These are phyloP conservation scores for Scheffersomyces lignicola DNA, from an alignment of 1,139 yeast species.

Conservation along the genomic window DNA sequence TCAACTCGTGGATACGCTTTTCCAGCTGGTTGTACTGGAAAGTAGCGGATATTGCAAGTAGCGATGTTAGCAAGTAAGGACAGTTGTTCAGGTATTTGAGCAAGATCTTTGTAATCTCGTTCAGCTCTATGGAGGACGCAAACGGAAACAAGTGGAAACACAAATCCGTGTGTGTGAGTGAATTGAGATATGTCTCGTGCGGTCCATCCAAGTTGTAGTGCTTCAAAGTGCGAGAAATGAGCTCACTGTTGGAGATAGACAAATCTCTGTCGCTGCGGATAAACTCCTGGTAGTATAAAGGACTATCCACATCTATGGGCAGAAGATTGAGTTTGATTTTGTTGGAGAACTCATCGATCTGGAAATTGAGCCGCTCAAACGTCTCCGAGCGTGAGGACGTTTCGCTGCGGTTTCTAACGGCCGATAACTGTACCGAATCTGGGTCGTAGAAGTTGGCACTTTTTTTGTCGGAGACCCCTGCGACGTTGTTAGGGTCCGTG, in stretches of 20 bases:
- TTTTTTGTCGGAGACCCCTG: not conserved
- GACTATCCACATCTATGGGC: constrained; percentile 4
- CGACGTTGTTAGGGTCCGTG: not conserved
- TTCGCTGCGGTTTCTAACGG: constrained; percentile 5
- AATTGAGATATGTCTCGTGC: constrained; percentile 32
- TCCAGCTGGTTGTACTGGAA: constrained; percentile 37
- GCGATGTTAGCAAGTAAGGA: constrained; percentile 34
- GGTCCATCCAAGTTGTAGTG: constrained; percentile 27
- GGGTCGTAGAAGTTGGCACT: not conserved
- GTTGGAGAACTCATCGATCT: constrained; percentile 17
- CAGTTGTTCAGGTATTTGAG: constrained; percentile 36
- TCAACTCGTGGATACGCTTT: constrained; percentile 27
- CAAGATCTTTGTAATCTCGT: constrained; percentile 34
- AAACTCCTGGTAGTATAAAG: constrained; percentile 2
- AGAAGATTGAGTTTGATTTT: constrained; percentile 8
- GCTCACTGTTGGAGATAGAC: constrained; percentile 17
- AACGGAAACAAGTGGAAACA: constrained; percentile 39
- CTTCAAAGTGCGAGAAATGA: constrained; percentile 25
- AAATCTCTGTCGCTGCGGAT: constrained; percentile 5
- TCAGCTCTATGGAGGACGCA: constrained; percentile 35
- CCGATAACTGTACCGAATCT: not conserved
- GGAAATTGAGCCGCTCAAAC: constrained; percentile 16
- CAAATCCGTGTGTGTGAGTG: constrained; percentile 28
- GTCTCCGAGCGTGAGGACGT: constrained; percentile 10
- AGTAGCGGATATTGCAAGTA: constrained; percentile 40